Evolutionary conservation across 768 basidiomycete species (phyloP).

Genomic region (Nevesoporus exiguus): DNA sequence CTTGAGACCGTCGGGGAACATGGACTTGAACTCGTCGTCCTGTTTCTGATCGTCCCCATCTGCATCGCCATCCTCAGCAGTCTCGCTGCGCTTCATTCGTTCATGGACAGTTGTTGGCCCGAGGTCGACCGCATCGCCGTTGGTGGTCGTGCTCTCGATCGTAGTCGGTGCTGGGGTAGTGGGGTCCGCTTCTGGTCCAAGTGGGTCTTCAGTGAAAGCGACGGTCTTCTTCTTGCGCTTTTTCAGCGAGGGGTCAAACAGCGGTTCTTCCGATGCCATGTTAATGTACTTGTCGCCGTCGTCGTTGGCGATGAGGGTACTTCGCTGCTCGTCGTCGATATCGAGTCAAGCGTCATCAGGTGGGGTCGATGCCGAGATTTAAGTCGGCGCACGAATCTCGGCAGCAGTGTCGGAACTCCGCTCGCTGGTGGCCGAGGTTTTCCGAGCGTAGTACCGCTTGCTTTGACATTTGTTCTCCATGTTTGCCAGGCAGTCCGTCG

Average conservation of each 20-base stretch:
- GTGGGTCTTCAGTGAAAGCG: constrained; percentile 80
- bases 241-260: constrained; percentile 82
- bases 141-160: constrained; percentile 66
- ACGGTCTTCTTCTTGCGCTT: constrained; percentile 88
- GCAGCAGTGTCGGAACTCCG: constrained; percentile 22
- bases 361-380: constrained; percentile 26
- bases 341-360: constrained; percentile 9
- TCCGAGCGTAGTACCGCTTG: constrained; percentile 16
- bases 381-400: constrained; percentile 21
- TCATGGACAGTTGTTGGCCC: constrained; percentile 75
- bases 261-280: constrained; percentile 68
- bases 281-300: constrained; percentile 12
- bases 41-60: constrained; percentile 47
- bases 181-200: constrained; percentile 79
- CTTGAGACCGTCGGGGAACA: constrained; percentile 81
- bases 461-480: constrained; percentile 26
- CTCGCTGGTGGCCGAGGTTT: constrained; percentile 35
- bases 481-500: constrained; percentile 49
- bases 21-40: constrained; percentile 74
- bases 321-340: constrained; percentile 7
- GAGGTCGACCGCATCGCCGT: constrained; percentile 72
- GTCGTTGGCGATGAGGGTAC: constrained; percentile 18
- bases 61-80: constrained; percentile 34
- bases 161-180: constrained; percentile 72
- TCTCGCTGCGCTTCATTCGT: constrained; percentile 55